Base-by-base conservation (phyloP, 345 rosid species). In the Citrus medica region DNA sequence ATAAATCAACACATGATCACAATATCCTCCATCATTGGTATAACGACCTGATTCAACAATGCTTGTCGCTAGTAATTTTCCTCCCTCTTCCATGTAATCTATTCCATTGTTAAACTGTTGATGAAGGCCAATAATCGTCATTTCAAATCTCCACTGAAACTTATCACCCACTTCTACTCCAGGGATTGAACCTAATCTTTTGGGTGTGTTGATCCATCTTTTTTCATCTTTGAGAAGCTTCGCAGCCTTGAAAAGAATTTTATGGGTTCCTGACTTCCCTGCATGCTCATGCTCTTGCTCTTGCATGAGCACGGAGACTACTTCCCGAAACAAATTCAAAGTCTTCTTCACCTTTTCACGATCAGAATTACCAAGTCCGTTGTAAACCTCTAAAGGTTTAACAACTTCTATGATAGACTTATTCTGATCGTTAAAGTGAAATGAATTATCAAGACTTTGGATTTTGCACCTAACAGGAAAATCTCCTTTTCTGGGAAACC, bases 61-160 rank as follows among this genome's bases (percentile, higher is more conserved):
- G 46, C 87, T 84, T 2, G 78, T 70, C 0, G 89, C 86, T 25
- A 81, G 17, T 25, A 28, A 12, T 28, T 25, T 40, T 25, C 82
- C 84, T 25, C 79, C 64, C n/a, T 8, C 12, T 21, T 25, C 67
- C 46, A 80, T 35, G 27, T 74, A 86, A 82, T 84, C 89, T 12
- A 84, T 83, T 9, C 89, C 87, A 0, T 32, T 67, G 0, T 1
- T 4, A 35, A 59, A 76, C 5, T 79, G 86, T 35, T 21, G n/a
- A 40, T 86, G 89, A 35, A 84, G 78, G 7, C 89, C 89, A 4
- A 80, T 62, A 21, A 86, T 73, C 6, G 42, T 21, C 9, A 84
- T 32, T 19, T 84, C 85, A 5, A 80, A 76, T 59, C 82, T 79
- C 8, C 58, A 82, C 21, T 62, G 65, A 59, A 84, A 86, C 67